These are phyloP conservation scores for Knoxia roxburghii DNA, from an alignment of 257 asterid species.

Conservation along the genomic window DNA sequence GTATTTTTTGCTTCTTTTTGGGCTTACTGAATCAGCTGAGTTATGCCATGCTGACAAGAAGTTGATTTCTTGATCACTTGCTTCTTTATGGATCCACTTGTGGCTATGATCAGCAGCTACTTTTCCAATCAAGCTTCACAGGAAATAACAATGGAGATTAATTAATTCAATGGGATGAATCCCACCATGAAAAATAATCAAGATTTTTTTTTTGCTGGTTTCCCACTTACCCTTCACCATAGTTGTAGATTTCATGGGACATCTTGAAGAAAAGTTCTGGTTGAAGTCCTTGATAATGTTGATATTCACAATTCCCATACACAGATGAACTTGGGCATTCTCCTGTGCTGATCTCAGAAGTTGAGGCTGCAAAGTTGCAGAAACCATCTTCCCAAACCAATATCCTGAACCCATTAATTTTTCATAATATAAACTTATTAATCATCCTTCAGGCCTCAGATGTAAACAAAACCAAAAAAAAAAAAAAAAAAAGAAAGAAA, in stretches of 20 bases:
- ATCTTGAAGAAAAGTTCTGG: slow-evolving; percentile 98
- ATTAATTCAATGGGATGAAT: too few species aligned
- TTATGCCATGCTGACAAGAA: slow-evolving; percentile 98
- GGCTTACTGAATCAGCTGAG: slow-evolving; percentile 87
- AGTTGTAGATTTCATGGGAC: slow-evolving; percentile 99
- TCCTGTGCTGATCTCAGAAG: slow-evolving; percentile 50
- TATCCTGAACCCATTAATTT: slow-evolving; percentile 45
- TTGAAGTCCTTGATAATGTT: slow-evolving; percentile 71
- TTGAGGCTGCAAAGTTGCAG: slow-evolving; percentile 89
- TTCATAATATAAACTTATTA: background rate
- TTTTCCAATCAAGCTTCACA: slow-evolving; percentile 78
- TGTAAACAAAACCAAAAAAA: background rate
- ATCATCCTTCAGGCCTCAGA: too few species aligned
- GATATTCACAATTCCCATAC: slow-evolving; percentile 41
- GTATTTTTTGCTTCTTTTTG: background rate
- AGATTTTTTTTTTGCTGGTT: too few species aligned
- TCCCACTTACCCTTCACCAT: slow-evolving; percentile 83
- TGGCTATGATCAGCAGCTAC: slow-evolving; percentile 99
- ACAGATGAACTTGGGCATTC: slow-evolving; percentile 43
- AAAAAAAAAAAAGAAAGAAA: background rate
- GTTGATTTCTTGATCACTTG: slow-evolving; percentile 88
- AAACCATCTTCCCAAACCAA: slow-evolving; percentile 99
- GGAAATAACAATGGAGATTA: background rate
- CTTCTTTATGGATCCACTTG: slow-evolving; percentile 94
- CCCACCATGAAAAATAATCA: too few species aligned